Conservation (phyloP, 345 rosid genomes). For the Brassica rapa region DNA sequence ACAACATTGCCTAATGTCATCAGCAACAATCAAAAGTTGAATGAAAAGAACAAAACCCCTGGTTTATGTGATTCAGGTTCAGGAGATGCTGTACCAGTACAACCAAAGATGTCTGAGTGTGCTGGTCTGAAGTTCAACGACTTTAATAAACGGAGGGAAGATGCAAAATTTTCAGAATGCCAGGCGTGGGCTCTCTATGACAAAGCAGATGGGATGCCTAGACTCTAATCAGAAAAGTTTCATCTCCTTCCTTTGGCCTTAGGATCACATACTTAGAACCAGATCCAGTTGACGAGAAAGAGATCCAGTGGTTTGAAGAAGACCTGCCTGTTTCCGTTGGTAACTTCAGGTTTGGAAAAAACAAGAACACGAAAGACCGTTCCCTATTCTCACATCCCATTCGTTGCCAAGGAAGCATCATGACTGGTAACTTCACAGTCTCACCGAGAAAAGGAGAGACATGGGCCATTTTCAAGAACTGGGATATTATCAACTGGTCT, state of each 20-base stretch:
- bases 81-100: background rate
- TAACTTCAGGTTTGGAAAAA: background rate
- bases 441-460: slow-evolving; percentile 19
- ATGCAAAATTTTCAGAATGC: slow-evolving; percentile 47
- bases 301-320: background rate
- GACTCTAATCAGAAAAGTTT: slow-evolving; percentile 54
- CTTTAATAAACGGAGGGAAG: background rate
- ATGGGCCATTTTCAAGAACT: slow-evolving; percentile 66
- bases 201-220: slow-evolving; percentile 59
- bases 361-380: background rate
- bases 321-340: slow-evolving; percentile 4
- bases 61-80: background rate
- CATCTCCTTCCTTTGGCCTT: slow-evolving; percentile 46
- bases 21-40: too few species aligned
- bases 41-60: background rate
- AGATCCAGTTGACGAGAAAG: slow-evolving; percentile 33
- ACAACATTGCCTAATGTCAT: too few species aligned
- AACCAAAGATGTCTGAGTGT: background rate
- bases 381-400: background rate
- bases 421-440: background rate
- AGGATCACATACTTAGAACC: slow-evolving; percentile 63
- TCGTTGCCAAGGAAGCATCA: background rate
- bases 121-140: background rate
- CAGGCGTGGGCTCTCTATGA: slow-evolving; percentile 71
- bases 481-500: slow-evolving; percentile 56